Base-by-base conservation (phyloP, 208 protist species). In the Trypanosoma conorhini region DNA sequence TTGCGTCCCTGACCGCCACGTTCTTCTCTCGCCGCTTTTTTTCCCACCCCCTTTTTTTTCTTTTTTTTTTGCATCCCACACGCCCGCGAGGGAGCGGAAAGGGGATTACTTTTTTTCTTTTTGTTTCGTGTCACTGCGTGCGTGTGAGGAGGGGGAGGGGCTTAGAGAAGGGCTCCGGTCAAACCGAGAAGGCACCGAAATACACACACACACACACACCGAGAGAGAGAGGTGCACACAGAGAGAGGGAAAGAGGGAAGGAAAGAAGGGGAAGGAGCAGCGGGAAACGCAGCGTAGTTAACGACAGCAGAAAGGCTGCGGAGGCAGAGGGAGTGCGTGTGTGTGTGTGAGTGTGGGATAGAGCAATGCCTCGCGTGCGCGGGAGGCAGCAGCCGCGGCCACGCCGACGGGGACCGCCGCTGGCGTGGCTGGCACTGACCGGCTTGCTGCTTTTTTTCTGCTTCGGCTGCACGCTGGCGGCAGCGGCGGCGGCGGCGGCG, bases 251-350 rank as follows among this genome's bases (percentile, higher is more conserved):
- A 46, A 44, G 70, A 59, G 38, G 22, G 57, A 62, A 63, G 30
- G 63, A 76, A 38, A 38, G 42, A 68, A 74, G 22, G 28, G 65
- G 21, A 67, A 33, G 5, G 19, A 59, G 31, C 15, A 19, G 31
- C 15, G 8, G 4, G 3, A 52, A 52, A n/a, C n/a, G n/a, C n/a
- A n/a, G n/a, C n/a, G n/a, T n/a, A n/a, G n/a, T n/a, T 9, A 52
- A 52, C 3, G 10, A 9, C 15, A 52, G 10, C 15, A 52, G n/a
- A 52, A 52, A 9, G 21, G 5, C 4, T 26, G n/a, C 21, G 48
- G 3, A 24, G n/a, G n/a, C n/a, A 52, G 4, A 26, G n/a, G n/a
- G 5, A 52, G n/a, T 24, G n/a, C 1, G 21, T 5, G 3, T 52
- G 48, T 52, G 15, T 19, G n/a, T 9, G n/a, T 52, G 15, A 1